These are phyloP conservation scores for Penicillium ochrochloron DNA, from an alignment of 495 filamentous ascomycete genomes.

Conservation along the genomic window DNA sequence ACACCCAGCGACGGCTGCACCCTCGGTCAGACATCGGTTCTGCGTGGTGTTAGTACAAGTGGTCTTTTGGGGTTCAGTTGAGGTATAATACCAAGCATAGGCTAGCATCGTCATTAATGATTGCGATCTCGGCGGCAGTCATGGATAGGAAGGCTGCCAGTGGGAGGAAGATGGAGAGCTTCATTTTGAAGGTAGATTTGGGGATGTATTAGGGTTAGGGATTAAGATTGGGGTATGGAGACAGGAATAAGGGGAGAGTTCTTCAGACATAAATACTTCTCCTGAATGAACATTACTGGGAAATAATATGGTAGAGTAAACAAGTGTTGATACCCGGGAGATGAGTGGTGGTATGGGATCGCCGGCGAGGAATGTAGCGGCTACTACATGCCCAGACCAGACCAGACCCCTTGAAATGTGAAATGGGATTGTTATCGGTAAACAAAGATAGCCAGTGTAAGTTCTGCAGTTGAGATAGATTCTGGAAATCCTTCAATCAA, in stretches of 20 bases:
- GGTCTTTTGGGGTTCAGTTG: not conserved
- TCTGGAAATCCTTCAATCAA: not conserved
- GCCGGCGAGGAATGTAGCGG: conserved; percentile 9
- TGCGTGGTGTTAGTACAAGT: conserved; percentile 19
- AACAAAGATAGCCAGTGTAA: not conserved
- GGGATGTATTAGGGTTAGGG: not conserved
- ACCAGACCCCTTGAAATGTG: conserved; percentile 10
- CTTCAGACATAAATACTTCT: not conserved
- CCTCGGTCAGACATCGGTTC: conserved; percentile 26
- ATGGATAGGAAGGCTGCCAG: conserved; percentile 32
- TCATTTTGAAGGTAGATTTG: conserved; percentile 26
- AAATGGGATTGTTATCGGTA: not conserved
- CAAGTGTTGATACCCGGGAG: conserved; percentile 8
- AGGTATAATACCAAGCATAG: conserved; percentile 21
- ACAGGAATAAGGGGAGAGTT: not conserved
- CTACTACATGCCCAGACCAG: conserved; percentile 3
- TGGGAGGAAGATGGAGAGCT: conserved; percentile 34
- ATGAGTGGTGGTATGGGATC: conserved; percentile 15
- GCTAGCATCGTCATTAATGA: conserved; percentile 15
- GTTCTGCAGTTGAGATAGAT: not conserved
- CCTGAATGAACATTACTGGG: not conserved
- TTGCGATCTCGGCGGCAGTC: conserved; percentile 21
- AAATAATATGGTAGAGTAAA: not conserved
- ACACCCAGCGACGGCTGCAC: conserved; percentile 27
- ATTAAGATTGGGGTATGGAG: not conserved